Conservation (phyloP, 1,284 basidiomycete genomes). For the Grifola frondosa region DNA sequence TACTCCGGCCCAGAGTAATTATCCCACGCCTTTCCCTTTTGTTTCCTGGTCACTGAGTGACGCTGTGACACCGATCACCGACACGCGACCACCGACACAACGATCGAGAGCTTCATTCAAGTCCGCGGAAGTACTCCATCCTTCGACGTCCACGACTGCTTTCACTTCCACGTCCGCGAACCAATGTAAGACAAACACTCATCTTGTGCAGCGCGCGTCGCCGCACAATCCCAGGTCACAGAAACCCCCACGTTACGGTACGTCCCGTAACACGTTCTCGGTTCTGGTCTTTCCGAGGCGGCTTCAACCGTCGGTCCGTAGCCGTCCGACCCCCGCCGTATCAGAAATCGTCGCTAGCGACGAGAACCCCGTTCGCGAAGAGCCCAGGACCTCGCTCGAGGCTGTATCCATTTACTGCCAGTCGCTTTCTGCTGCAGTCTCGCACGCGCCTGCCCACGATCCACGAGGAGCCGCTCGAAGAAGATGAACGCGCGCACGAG, state of each 20-base stretch:
- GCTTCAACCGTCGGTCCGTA: conserved; percentile 12
- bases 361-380: conserved; percentile 11
- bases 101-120: too few relatives aligned
- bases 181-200: conserved; percentile 22
- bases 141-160: too few relatives aligned
- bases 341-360: conserved; percentile 16
- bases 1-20: too few relatives aligned
- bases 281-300: not conserved
- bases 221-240: conserved; percentile 12
- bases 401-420: conserved; percentile 20
- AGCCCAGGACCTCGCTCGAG: conserved; percentile 17
- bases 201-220: conserved; percentile 20
- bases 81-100: too few relatives aligned
- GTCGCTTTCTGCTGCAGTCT: conserved; percentile 20
- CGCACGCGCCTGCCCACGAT: conserved; percentile 19
- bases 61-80: too few relatives aligned
- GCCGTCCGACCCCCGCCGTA: conserved; percentile 12
- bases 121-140: too few relatives aligned
- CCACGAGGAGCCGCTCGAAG: conserved; percentile 21
- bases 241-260: conserved; percentile 17
- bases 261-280: conserved; percentile 2
- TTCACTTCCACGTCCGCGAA: not conserved
- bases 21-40: too few relatives aligned
- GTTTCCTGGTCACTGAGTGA: too few relatives aligned
- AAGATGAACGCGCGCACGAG: conserved; percentile 8